Evolutionary conservation across 176 grass and related monocot species (phyloP).

Genomic region (Elymus sibiricus): DNA sequence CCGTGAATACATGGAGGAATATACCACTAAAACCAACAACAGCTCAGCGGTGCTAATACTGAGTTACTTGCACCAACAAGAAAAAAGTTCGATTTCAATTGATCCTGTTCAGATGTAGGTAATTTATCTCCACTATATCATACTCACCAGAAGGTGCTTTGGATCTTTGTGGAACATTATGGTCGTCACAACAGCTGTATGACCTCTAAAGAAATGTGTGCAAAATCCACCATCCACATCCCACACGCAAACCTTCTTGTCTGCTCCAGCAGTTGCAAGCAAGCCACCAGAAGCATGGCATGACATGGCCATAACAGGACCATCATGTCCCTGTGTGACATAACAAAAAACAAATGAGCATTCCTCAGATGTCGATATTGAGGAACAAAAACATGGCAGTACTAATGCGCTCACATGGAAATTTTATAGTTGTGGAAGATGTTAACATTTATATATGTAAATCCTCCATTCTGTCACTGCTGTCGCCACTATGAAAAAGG

Average conservation of each 20-base stretch:
- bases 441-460: background rate
- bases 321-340: slow-evolving; percentile 79
- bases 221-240: slow-evolving; percentile 99
- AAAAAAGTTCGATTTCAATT: background rate
- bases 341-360: slow-evolving; percentile 18
- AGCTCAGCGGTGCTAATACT: background rate
- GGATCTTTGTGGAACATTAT: slow-evolving; percentile 88
- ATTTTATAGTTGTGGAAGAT: slow-evolving; percentile 5
- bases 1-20: background rate
- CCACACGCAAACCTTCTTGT: slow-evolving; percentile 88
- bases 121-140: slow-evolving; percentile 1
- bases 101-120: background rate
- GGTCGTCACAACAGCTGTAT: slow-evolving; percentile 70
- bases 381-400: background rate
- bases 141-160: slow-evolving; percentile 74
- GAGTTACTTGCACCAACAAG: slow-evolving; percentile 1
- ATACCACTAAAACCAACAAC: background rate
- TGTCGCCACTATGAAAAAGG: background rate
- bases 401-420: background rate
- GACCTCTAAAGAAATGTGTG: slow-evolving; percentile 94
- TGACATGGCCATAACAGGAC: slow-evolving; percentile 89
- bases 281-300: slow-evolving; percentile 95
- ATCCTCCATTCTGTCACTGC: background rate
- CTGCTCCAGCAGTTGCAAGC: slow-evolving; percentile 88
- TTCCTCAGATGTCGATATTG: background rate